Conservation (phyloP, 805 yeast genomes). For the Ogataea sp. region DNA sequence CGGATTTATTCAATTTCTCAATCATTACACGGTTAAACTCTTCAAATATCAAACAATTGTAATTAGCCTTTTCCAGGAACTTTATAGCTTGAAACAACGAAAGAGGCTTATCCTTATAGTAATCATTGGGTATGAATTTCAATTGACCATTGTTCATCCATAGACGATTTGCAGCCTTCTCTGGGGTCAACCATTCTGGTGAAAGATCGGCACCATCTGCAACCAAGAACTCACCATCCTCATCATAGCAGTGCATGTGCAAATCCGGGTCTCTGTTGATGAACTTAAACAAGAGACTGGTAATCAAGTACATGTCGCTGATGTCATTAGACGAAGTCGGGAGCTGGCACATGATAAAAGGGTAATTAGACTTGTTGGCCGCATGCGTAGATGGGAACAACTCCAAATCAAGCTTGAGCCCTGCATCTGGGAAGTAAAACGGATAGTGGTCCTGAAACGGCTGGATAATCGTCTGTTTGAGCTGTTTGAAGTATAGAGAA, state of each 20-base stretch:
- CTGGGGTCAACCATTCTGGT: constrained; percentile 40
- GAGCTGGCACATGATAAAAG: constrained; percentile 32
- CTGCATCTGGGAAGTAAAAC: constrained; percentile 30
- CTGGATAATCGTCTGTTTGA: constrained; percentile 16
- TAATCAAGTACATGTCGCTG: no score
- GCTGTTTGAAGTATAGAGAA: constrained; percentile 8
- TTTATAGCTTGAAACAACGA: constrained; percentile 30
- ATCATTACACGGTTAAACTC: constrained; percentile 14
- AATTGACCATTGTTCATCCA: constrained; percentile 42
- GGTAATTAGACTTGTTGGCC: constrained; percentile 6
- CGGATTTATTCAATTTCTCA: no score
- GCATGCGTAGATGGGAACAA: no score
- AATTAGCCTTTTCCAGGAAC: constrained; percentile 30
- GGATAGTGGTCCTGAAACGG: constrained; percentile 33
- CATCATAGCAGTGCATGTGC: constrained; percentile 39
- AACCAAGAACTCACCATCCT: constrained; percentile 49
- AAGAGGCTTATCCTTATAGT: constrained; percentile 26
- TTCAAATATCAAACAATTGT: constrained; percentile 22
- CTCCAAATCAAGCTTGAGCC: constrained; percentile 12
- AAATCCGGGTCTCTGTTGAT: constrained; percentile 22
- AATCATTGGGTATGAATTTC: constrained; percentile 31
- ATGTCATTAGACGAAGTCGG: no score
- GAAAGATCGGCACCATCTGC: constrained; percentile 39
- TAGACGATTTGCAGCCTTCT: constrained; percentile 38
- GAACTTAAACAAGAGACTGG: no score